phyloP scores from a whole-genome alignment of 768 basidiomycete genomes.

The Lactifluus pinguis region DNA sequence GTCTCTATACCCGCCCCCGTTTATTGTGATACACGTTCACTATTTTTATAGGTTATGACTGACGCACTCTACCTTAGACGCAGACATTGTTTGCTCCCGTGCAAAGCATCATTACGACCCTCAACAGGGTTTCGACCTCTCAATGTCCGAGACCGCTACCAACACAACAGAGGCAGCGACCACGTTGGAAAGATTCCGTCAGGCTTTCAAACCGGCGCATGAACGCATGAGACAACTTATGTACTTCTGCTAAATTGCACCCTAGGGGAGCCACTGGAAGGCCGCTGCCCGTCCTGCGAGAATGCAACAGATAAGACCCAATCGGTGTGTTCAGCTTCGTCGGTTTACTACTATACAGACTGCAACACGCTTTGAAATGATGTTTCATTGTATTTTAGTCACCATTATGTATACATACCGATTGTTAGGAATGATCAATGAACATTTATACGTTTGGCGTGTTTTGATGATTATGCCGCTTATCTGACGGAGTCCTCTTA shows the following conservation, averaged over 20 bases:
- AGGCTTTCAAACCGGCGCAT: conserved; percentile 50
- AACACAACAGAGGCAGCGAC: conserved; percentile 30
- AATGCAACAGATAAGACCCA: too few species aligned
- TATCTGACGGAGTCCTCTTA: neutral
- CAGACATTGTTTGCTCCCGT: conserved; percentile 66
- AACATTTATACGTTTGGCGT: neutral
- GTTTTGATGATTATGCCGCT: neutral
- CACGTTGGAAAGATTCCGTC: conserved; percentile 34
- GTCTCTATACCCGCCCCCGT: conserved; percentile 80
- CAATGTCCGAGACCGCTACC: conserved; percentile 45
- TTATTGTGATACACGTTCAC: conserved; percentile 47
- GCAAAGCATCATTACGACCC: conserved; percentile 79
- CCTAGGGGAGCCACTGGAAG: too few species aligned
- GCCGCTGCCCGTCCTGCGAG: too few species aligned
- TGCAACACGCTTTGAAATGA: neutral
- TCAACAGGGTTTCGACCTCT: conserved; percentile 44
- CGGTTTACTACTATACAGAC: neutral
- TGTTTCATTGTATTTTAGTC: neutral
- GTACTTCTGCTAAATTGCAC: conserved; percentile 29
- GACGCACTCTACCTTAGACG: conserved; percentile 37
- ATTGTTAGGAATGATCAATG: neutral
- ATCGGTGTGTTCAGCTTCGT: neutral
- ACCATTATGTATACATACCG: neutral
- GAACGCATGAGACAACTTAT: conserved; percentile 33
- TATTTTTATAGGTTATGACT: neutral